These are phyloP conservation scores for Eucalyptus globulus DNA, from an alignment of 345 rosid genomes.

Conservation along the genomic window DNA sequence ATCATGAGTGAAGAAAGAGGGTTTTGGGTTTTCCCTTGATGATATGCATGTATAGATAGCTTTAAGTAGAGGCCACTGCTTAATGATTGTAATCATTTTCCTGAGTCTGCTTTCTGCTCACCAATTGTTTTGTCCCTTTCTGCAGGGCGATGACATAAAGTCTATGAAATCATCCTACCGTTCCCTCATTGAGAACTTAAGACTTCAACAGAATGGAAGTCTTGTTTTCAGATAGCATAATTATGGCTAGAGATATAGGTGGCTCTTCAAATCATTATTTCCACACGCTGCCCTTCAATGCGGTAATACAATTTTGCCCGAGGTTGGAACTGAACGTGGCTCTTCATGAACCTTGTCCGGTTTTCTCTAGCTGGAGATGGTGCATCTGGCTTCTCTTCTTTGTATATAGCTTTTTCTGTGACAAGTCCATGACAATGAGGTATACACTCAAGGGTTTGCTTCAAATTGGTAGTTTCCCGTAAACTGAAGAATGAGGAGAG, in stretches of 20 bases:
- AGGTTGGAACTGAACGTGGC: background rate
- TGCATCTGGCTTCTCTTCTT: conserved; percentile 5
- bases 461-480: background rate
- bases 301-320: background rate
- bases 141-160: conserved; percentile 68
- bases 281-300: background rate
- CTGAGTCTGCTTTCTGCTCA: background rate
- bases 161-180: conserved; percentile 59
- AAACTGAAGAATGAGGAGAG: background rate
- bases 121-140: background rate
- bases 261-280: background rate
- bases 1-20: background rate
- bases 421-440: conserved; percentile 13
- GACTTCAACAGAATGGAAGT: conserved; percentile 70
- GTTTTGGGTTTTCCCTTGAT: background rate
- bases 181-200: conserved; percentile 56
- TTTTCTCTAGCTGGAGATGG: background rate
- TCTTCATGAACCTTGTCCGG: background rate
- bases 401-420: conserved; percentile 15
- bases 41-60: background rate
- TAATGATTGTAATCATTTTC: background rate
- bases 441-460: background rate
- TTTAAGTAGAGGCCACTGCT: background rate
- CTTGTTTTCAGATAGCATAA: conserved; percentile 79
- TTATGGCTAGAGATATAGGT: background rate